A percentile compares a stretch with the other conserved stretches of the same genome.
Conservation (phyloP, 2,329 filamentous ascomycete species). For the Neurospora sp. region DNA sequence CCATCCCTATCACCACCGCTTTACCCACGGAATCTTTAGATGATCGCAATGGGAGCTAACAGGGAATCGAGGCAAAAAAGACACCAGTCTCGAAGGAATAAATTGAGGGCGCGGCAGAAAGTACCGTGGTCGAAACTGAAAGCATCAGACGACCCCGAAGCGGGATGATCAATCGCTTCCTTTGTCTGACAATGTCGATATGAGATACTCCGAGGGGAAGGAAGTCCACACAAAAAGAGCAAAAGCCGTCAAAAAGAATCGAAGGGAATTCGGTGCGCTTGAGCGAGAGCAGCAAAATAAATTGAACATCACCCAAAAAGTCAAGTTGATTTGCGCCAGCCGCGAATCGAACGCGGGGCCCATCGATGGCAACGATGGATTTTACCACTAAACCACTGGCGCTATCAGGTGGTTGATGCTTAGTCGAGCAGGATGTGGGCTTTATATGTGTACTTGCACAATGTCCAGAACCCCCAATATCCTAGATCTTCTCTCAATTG, state of each 20-base stretch:
- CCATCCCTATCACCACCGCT: not conserved
- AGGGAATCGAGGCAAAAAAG: not conserved
- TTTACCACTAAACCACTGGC: constrained; percentile 42
- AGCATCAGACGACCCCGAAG: not conserved
- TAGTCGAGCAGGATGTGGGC: fast-evolving
- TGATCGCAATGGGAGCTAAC: not conserved
- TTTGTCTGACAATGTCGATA: not conserved
- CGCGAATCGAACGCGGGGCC: constrained; percentile 24
- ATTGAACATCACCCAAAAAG: not conserved
- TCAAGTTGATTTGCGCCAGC: constrained; percentile 11
- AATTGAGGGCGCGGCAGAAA: not conserved
- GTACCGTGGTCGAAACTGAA: not conserved
- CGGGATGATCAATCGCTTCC: not conserved
- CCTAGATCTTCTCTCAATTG: not conserved
- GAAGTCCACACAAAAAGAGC: not conserved
- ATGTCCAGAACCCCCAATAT: not conserved
- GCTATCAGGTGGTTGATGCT: not conserved
- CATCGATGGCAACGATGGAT: constrained; percentile 45
- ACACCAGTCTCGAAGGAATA: not conserved
- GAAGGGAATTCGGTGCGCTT: not conserved
- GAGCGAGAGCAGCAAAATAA: not conserved
- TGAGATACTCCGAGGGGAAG: not conserved
- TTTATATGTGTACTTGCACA: not conserved
- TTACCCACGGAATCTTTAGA: not conserved
- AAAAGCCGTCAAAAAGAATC: too few species aligned